phyloP scores from a whole-genome alignment of 2,329 filamentous ascomycete species.

The Rutstroemia sp. region DNA sequence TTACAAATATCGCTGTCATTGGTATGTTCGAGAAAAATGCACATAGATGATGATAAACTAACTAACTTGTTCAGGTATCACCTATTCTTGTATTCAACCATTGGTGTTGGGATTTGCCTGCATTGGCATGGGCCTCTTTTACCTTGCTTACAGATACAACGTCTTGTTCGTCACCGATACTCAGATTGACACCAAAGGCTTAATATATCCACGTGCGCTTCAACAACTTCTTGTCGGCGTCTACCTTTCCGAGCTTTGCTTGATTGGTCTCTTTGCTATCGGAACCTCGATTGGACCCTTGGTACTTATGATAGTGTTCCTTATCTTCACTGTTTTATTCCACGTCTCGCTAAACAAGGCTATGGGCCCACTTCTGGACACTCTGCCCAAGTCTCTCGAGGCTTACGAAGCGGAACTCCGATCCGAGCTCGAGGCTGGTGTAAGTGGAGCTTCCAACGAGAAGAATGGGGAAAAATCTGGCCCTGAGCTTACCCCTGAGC shows the following conservation, averaged over 20 bases:
- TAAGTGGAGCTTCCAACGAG: conserved; percentile 15
- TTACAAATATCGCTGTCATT: conserved; percentile 74
- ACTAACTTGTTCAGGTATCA: conserved; percentile 48
- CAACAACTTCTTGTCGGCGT: conserved; percentile 79
- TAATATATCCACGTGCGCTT: conserved; percentile 79
- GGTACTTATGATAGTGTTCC: conserved; percentile 67
- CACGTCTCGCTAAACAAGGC: conserved; percentile 68
- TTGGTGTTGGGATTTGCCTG: conserved; percentile 77
- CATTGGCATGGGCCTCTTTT: conserved; percentile 72
- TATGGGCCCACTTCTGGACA: conserved; percentile 68
- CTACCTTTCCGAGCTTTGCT: conserved; percentile 74
- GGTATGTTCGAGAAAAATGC: conserved; percentile 40
- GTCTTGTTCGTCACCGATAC: conserved; percentile 80
- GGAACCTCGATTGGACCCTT: conserved; percentile 59
- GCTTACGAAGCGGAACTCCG: conserved; percentile 42
- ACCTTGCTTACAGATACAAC: conserved; percentile 85
- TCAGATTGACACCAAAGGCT: conserved; percentile 77
- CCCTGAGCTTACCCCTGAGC: conserved; percentile 20
- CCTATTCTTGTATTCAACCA: conserved; percentile 81
- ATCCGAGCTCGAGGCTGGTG: conserved; percentile 16
- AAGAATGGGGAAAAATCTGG: conserved; percentile 15
- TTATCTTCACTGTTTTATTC: conserved; percentile 69
- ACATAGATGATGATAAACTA: background rate
- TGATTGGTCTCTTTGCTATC: conserved; percentile 78
- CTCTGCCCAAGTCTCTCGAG: conserved; percentile 48